phyloP scores from a whole-genome alignment of 176 grass and related monocot species.

The Aegilops bicornis region DNA sequence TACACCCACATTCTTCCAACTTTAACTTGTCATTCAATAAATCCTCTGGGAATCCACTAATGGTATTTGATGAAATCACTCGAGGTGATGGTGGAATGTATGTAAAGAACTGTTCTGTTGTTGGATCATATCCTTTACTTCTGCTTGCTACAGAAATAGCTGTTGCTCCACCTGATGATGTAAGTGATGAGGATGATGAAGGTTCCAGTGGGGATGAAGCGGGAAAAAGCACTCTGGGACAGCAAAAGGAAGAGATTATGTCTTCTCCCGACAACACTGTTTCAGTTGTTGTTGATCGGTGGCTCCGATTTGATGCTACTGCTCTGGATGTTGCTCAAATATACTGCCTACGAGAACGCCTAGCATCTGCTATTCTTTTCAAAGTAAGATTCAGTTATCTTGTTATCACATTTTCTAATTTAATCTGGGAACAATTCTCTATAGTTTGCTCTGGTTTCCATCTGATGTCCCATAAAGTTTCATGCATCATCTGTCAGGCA shows the following conservation, averaged over 20 bases:
- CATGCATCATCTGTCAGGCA: background rate
- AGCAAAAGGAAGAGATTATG: slow-evolving; percentile 68
- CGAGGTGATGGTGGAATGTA: slow-evolving; percentile 79
- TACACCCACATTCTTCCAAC: slow-evolving; percentile 82
- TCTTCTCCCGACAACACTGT: slow-evolving; percentile 81
- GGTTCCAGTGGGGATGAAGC: slow-evolving; percentile 66
- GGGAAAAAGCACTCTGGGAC: slow-evolving; percentile 31
- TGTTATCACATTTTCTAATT: background rate
- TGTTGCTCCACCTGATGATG: slow-evolving; percentile 63
- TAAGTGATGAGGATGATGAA: slow-evolving; percentile 54
- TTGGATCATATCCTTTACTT: slow-evolving; percentile 72
- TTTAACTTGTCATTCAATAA: slow-evolving; percentile 57
- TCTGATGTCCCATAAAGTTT: background rate
- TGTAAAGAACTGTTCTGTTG: slow-evolving; percentile 77
- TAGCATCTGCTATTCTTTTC: slow-evolving; percentile 75
- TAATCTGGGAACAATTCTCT: background rate
- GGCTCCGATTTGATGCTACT: slow-evolving; percentile 74
- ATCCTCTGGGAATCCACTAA: slow-evolving; percentile 45
- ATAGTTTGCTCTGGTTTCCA: background rate
- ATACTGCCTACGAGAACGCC: slow-evolving; percentile 86
- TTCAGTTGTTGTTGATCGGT: slow-evolving; percentile 79
- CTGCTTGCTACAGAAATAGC: slow-evolving; percentile 76
- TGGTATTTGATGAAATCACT: slow-evolving; percentile 91
- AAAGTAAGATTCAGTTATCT: slow-evolving; percentile 61
- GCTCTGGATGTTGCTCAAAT: slow-evolving; percentile 97